Base-by-base conservation (phyloP, 2,329 filamentous ascomycete genomes). In the Remersonia thermophila region DNA sequence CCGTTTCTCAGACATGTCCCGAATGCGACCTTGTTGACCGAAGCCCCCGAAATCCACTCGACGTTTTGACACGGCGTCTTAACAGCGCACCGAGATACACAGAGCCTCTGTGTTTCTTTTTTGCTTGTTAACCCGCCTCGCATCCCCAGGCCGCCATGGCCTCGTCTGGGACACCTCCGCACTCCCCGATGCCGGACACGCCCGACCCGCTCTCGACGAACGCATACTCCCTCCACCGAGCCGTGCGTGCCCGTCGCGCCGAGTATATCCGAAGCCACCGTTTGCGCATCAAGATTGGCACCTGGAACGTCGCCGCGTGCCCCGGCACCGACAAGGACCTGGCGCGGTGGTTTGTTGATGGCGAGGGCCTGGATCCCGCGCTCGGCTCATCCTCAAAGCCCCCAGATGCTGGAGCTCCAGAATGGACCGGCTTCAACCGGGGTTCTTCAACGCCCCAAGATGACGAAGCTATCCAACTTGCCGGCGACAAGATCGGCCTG, bases 251-350 rank as follows among this genome's bases (percentile, higher is more conserved):
- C 27, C 73, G 91, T 36, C 73, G 78, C 50, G 62, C 72, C 33
- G 87, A 96, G 56, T 98, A 87, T 55, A 80, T 81, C 17, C 73
- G 77, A 27, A 73, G 77, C 30, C 78, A 78, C 54, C 71, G 71
- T 34, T 74, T 94, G 48, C 79, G 78, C 46, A 73, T 98, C 57
- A 95, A 95, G 60, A 71, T 98, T 35, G 91, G 89, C 29, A 81
- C 83, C 0, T 98, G 91, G 91, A 98, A 98, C 58, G 84, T 94
- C 12, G 91, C 86, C 3, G 78, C 80, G 1, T 78, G 82, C 45
- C 76, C 83, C 10, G 85, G 83, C 16, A 86, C 85, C 0, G 86
- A 94, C 56, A 83, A 84, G 47, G 91, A 96, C 53, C 63, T 98
- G 4, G 81, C 76, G 7, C 75, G 73, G 23, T 98, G 91, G 91